phyloP scores from a whole-genome alignment of 164 flowering plant genomes.

The Liquidambar formosana region DNA sequence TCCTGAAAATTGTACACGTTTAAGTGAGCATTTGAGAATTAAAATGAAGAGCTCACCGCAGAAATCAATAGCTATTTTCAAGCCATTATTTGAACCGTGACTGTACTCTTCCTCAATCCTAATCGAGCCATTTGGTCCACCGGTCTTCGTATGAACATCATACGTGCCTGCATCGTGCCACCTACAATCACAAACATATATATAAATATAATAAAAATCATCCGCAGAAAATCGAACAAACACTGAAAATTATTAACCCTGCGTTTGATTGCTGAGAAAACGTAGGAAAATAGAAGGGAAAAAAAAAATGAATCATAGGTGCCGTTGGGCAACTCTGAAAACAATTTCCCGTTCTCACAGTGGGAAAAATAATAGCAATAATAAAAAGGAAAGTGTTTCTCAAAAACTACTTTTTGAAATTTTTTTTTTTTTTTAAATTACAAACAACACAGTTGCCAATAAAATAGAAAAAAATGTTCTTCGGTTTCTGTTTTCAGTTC shows the following conservation, averaged over 20 bases:
- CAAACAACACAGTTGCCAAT: too few species aligned
- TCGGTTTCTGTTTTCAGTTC: too few species aligned
- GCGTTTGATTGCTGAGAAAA: neutral
- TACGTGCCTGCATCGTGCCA: conserved; percentile 99
- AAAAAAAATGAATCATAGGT: too few species aligned
- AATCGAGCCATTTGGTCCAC: conserved; percentile 95
- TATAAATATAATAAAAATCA: neutral
- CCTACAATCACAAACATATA: conserved; percentile 31
- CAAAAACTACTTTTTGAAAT: too few species aligned
- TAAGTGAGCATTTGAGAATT: neutral
- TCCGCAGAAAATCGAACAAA: neutral
- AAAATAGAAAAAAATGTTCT: too few species aligned
- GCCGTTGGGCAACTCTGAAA: too few species aligned
- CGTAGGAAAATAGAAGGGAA: too few species aligned
- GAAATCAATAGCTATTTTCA: conserved; percentile 76
- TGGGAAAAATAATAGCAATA: too few species aligned
- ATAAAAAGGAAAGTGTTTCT: too few species aligned
- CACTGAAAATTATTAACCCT: neutral
- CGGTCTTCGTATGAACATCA: conserved; percentile 77
- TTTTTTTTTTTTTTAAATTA: too few species aligned
- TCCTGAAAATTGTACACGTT: too few species aligned
- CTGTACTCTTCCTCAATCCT: conserved; percentile 71
- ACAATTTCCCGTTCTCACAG: too few species aligned
- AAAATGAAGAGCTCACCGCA: conserved; percentile 48
- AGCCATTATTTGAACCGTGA: conserved; percentile 79